Conservation (phyloP, 176 grass and related monocot genomes). For the Elymus sibiricus region DNA sequence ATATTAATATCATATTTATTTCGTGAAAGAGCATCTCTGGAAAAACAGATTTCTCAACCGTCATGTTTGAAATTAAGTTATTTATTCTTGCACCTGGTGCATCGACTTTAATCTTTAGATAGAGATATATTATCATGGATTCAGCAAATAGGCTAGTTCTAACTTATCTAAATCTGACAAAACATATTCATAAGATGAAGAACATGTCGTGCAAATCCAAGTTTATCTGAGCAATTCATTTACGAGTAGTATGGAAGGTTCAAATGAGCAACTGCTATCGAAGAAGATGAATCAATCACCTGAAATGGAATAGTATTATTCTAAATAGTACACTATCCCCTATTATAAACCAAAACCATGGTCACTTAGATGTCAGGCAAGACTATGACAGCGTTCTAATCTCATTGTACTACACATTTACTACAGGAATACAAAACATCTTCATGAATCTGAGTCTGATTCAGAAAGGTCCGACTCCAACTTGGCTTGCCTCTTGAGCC, state of each 20-base stretch:
- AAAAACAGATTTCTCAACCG: not conserved
- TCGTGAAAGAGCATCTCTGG: not conserved
- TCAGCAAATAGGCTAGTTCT: not conserved
- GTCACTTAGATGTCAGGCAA: not conserved
- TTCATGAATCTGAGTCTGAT: slow-evolving; percentile 22
- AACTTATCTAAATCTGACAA: not conserved
- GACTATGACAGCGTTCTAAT: slow-evolving; percentile 34
- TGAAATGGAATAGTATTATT: not conserved
- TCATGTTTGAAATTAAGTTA: not conserved
- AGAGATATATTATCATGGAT: not conserved
- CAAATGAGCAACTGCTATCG: not conserved
- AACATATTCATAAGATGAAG: not conserved
- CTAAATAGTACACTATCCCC: slow-evolving; percentile 15
- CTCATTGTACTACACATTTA: slow-evolving; percentile 9
- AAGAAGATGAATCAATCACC: not conserved
- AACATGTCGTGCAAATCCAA: not conserved
- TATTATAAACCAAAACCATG: slow-evolving; percentile 18
- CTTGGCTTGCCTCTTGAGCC: slow-evolving; percentile 54
- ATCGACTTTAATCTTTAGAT: not conserved
- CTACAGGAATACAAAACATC: not conserved
- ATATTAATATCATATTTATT: not conserved
- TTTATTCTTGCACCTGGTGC: not conserved
- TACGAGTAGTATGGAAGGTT: not conserved
- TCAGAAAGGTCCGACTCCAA: slow-evolving; percentile 30
- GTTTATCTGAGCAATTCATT: not conserved